phyloP scores from a whole-genome alignment of 139 green algal genomes.

The Chlamydomonas sp. region DNA sequence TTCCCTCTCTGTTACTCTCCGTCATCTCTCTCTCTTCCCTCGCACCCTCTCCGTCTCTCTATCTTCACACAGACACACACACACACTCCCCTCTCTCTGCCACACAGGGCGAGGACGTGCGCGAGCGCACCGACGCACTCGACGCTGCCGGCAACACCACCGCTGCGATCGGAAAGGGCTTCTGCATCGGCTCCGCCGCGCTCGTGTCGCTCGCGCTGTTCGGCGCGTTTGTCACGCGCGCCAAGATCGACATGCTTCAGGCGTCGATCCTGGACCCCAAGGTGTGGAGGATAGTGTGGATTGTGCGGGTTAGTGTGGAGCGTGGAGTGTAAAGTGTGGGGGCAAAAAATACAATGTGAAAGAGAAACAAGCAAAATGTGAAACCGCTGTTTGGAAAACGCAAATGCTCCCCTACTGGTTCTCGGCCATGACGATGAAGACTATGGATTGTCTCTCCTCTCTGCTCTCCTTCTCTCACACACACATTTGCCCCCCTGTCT shows the following conservation, averaged over 20 bases:
- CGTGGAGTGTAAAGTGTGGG: too few relatives aligned
- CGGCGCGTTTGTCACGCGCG: slow-evolving; percentile 62
- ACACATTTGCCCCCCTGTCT: too few relatives aligned
- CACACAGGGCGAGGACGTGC: slow-evolving; percentile 93
- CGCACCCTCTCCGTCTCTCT: too few relatives aligned
- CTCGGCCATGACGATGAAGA: slow-evolving; percentile 97
- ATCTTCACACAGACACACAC: too few relatives aligned
- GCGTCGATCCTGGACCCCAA: slow-evolving; percentile 86
- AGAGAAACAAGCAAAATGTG: too few relatives aligned
- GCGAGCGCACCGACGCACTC: slow-evolving; percentile 92
- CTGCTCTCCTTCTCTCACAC: neutral
- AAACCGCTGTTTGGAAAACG: slow-evolving; percentile 80
- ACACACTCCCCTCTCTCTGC: slow-evolving; percentile 98
- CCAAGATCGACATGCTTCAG: slow-evolving; percentile 48
- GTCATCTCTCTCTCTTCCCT: too few relatives aligned
- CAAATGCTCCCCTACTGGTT: slow-evolving; percentile 98
- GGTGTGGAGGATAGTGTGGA: too few relatives aligned
- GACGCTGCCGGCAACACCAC: slow-evolving; percentile 98
- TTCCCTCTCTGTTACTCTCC: slow-evolving; percentile 90
- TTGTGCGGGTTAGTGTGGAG: too few relatives aligned
- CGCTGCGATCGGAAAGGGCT: slow-evolving; percentile 96
- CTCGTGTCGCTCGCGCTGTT: slow-evolving; percentile 97
- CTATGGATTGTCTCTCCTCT: slow-evolving; percentile 36
- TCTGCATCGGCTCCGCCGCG: slow-evolving; percentile 94
- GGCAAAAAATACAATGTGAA: too few relatives aligned